Evolutionary conservation across 2,329 filamentous ascomycete species (phyloP).

Genomic region (Diplocarpon mali): DNA sequence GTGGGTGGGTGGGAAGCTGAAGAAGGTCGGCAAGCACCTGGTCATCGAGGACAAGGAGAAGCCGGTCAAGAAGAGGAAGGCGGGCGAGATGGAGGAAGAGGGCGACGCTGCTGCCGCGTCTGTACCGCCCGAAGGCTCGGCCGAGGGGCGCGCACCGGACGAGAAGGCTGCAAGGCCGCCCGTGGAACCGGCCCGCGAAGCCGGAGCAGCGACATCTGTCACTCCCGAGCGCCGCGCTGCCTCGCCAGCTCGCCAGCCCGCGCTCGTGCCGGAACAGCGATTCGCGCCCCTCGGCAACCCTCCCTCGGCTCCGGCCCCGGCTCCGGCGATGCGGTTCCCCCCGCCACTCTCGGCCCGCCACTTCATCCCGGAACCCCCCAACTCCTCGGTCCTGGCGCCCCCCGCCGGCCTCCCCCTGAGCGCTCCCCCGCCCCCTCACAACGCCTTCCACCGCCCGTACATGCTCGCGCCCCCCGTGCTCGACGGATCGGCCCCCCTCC

Average conservation of each 20-base stretch:
- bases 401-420: constrained; percentile 14
- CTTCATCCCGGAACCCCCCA: constrained; percentile 8
- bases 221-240: no score
- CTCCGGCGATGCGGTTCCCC: not conserved
- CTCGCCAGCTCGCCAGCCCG: no score
- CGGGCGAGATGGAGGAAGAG: constrained; percentile 37
- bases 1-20: constrained; percentile 66
- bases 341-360: constrained; percentile 2
- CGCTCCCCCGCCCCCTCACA: constrained; percentile 14
- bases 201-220: no score
- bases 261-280: no score
- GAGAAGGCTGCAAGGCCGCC: not conserved
- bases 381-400: constrained; percentile 19
- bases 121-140: not conserved
- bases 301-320: no score
- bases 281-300: no score
- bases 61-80: constrained; percentile 37
- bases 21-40: constrained; percentile 55
- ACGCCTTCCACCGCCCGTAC: constrained; percentile 7
- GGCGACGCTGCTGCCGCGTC: constrained; percentile 7
- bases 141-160: not conserved
- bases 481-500: constrained; percentile 23
- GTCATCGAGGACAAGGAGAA: constrained; percentile 50
- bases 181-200: not conserved
- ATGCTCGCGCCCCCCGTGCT: constrained; percentile 16